phyloP scores from a whole-genome alignment of 2,329 filamentous ascomycete species.

The Pseudonectria foliicola region DNA sequence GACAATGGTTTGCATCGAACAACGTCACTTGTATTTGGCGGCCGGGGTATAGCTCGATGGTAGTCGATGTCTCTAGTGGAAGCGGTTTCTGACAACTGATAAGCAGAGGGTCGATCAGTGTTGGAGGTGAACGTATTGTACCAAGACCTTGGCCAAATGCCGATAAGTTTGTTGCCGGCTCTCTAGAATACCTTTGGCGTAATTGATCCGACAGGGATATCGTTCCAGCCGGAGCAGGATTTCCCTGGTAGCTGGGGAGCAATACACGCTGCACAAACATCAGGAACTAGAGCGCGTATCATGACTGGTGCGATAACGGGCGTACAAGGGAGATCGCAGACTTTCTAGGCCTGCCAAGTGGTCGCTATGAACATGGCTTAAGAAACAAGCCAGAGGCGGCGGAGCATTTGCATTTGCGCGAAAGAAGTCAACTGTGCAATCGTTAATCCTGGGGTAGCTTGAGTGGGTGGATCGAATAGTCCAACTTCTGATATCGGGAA shows the following conservation, averaged over 20 bases:
- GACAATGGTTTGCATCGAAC: constrained; percentile 87
- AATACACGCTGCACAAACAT: constrained; percentile 58
- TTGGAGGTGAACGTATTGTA: constrained; percentile 20
- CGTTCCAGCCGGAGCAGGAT: constrained; percentile 76
- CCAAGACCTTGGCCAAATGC: constrained; percentile 63
- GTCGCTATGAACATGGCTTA: constrained; percentile 90
- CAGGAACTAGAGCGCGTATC: not conserved
- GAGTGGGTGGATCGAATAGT: not conserved
- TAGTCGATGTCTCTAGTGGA: constrained; percentile 71
- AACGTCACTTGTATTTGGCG: constrained; percentile 72
- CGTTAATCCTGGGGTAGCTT: constrained; percentile 4
- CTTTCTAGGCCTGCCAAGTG: constrained; percentile 76
- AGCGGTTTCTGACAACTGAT: constrained; percentile 56
- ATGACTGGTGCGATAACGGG: not conserved
- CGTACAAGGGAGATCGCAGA: constrained; percentile 65
- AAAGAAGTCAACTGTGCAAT: constrained; percentile 70
- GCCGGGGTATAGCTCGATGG: constrained; percentile 64
- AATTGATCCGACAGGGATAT: constrained; percentile 74
- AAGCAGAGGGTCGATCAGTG: not conserved
- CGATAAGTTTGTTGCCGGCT: constrained; percentile 66
- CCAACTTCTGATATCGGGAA: constrained; percentile 66
- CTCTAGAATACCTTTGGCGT: constrained; percentile 70
- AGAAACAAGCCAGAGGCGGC: constrained; percentile 73
- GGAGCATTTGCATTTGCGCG: constrained; percentile 44
- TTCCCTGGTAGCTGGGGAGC: constrained; percentile 74